Evolutionary conservation across 208 protist species (phyloP), one percentile per base, ranked within the genome.

Genomic region (Acanthamoeba royreba): DNA sequence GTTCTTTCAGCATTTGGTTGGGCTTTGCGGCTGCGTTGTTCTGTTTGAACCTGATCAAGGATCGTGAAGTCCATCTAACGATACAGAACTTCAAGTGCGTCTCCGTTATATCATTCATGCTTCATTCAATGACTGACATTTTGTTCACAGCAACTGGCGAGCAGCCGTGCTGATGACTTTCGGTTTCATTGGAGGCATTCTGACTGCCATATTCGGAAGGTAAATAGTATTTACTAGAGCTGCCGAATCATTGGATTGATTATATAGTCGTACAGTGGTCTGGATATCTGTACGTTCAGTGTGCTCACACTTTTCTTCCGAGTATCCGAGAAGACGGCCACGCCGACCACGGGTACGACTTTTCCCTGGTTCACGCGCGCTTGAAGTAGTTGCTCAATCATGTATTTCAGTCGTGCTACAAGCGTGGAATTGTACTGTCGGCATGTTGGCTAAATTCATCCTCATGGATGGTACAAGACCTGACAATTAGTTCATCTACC

Each of bases 301-400:
- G n/a, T 55, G n/a, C 81, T 94, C 35, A 94, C 92, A 31, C 92
- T 94, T 8, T n/a, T 92, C 35, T 94, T 92, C 66, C 69, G 92
- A 52, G 74, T 94, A 25, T 69, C 47, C 9, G 92, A 94, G 33
- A 94, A 94, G 79, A 94, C 92, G 19, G 92, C 92, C 1, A 94
- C 92, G 38, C 92, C 92, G 25, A 94, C 92, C 81, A 89, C 81
- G 0, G 66, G 66, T 79, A 43, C 35, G n/a, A n/a, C 35, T 79
- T 33, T 79, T 79, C n/a, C 13, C n/a, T 17, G 31, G n/a, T n/a
- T n/a, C 17, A 79, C 13, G 31, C 15, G n/a, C 66, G 13, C 17
- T 43, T n/a, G 11, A 79, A 40, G n/a, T 31, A 79, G 31, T 79
- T 11, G n/a, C 13, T 79, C n/a, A 11, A 79, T 33, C 66, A 11